Evolutionary conservation across 768 basidiomycete genomes (phyloP).

Genomic region (Mrakia gelida): DNA sequence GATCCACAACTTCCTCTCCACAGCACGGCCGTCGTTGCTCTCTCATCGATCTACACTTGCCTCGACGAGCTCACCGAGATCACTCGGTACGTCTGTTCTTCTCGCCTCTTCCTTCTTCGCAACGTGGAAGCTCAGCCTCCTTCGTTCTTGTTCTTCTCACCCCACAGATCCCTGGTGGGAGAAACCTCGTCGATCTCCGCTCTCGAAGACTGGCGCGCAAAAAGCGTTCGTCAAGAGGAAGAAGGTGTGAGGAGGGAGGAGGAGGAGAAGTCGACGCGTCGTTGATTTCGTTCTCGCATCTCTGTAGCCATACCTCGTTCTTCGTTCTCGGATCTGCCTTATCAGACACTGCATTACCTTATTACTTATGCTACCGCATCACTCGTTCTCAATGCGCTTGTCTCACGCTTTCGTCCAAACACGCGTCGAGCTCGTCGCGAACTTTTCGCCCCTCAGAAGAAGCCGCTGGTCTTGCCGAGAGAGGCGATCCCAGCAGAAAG

Average conservation of each 20-base stretch:
- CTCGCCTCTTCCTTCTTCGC: not conserved
- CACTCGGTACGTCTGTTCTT: slow-evolving; percentile 6
- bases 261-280: not conserved
- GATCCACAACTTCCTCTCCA: slow-evolving; percentile 24
- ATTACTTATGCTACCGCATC: no score
- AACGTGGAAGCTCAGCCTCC: not conserved
- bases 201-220: slow-evolving; percentile 5
- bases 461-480: no score
- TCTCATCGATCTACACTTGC: not conserved
- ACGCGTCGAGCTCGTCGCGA: no score
- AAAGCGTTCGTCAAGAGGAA: slow-evolving; percentile 7
- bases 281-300: not conserved
- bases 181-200: not conserved
- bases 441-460: no score
- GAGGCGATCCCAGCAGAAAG: no score
- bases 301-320: no score
- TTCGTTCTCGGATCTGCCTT: no score
- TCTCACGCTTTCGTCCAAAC: no score
- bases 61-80: slow-evolving; percentile 18
- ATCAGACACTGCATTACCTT: no score
- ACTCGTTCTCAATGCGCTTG: no score
- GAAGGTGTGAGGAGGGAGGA: slow-evolving; percentile 6
- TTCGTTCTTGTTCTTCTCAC: not conserved
- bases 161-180: not conserved
- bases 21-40: slow-evolving; percentile 18